phyloP scores from a whole-genome alignment of 2,329 filamentous ascomycete species.

The Fusarium sublunatum region DNA sequence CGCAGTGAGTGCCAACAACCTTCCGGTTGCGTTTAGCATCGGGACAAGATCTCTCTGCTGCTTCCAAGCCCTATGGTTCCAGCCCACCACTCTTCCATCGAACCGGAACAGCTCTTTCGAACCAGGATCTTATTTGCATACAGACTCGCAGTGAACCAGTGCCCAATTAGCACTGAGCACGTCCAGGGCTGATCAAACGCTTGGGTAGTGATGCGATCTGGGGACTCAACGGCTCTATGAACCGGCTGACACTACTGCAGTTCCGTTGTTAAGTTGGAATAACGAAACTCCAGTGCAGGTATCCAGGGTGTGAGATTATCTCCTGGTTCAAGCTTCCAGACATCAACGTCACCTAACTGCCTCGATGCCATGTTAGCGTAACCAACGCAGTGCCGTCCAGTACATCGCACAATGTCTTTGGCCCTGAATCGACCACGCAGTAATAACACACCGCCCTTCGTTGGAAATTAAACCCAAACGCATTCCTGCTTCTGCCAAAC shows the following conservation, averaged over 20 bases:
- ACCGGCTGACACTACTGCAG: neutral
- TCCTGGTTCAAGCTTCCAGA: neutral
- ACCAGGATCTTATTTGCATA: neutral
- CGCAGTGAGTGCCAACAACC: constrained; percentile 2
- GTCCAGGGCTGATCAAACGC: constrained; percentile 1
- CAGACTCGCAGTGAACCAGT: neutral
- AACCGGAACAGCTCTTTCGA: neutral
- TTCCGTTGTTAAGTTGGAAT: constrained; percentile 8
- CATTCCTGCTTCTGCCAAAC: neutral
- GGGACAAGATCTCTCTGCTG: neutral
- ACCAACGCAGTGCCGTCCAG: constrained; percentile 6
- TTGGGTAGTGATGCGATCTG: neutral
- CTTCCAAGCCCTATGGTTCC: neutral
- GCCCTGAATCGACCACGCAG: constrained; percentile 6
- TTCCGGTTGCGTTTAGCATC: neutral
- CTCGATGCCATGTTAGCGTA: neutral
- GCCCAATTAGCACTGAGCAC: constrained; percentile 4
- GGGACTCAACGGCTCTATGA: constrained; percentile 6
- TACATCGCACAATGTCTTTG: constrained; percentile 6
- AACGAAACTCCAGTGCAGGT: constrained; percentile 5
- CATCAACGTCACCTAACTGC: neutral
- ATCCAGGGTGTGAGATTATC: constrained; percentile 1
- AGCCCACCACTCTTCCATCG: neutral
- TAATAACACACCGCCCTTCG: constrained; percentile 12
- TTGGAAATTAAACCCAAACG: constrained; percentile 1